Evolutionary conservation across 108 stramenopile species (phyloP).

Genomic region (Skeletonema costatum): DNA sequence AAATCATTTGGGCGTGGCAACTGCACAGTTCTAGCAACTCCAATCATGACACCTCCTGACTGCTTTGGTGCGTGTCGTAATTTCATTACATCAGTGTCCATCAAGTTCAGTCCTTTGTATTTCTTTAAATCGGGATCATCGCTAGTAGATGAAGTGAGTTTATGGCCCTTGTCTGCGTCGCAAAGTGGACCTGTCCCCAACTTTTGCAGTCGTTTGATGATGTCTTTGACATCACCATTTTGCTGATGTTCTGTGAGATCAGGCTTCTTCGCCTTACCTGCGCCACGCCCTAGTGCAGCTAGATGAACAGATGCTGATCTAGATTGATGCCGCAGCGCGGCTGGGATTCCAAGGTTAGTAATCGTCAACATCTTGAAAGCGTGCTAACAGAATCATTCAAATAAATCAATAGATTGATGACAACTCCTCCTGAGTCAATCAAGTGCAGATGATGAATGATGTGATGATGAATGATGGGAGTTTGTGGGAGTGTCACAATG

Average conservation of each 20-base stretch:
- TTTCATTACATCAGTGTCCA: conserved; percentile 31
- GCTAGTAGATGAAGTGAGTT: conserved; percentile 14
- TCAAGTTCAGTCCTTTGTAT: conserved; percentile 26
- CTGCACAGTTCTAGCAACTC: conserved; percentile 44
- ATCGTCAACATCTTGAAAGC: neutral
- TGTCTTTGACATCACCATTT: neutral
- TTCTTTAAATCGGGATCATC: conserved; percentile 14
- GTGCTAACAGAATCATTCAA: too few relatives aligned
- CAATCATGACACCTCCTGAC: conserved; percentile 22
- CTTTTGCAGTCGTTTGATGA: conserved; percentile 20
- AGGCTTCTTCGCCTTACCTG: neutral
- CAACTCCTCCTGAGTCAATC: too few relatives aligned
- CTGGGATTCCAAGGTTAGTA: neutral
- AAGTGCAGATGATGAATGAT: too few relatives aligned
- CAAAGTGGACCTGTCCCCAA: conserved; percentile 28
- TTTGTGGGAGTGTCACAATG: too few relatives aligned
- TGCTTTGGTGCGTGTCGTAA: conserved; percentile 6
- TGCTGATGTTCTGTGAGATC: neutral
- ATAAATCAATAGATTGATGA: too few relatives aligned
- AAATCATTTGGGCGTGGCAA: conserved; percentile 54
- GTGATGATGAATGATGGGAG: too few relatives aligned
- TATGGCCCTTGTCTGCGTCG: conserved; percentile 34
- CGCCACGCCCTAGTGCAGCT: neutral
- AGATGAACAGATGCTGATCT: neutral
- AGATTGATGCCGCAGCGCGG: neutral